Evolutionary conservation across 2,329 filamentous ascomycete genomes (phyloP), one percentile per base, ranked within the genome.

Genomic region (Botryotinia narcissicola): DNA sequence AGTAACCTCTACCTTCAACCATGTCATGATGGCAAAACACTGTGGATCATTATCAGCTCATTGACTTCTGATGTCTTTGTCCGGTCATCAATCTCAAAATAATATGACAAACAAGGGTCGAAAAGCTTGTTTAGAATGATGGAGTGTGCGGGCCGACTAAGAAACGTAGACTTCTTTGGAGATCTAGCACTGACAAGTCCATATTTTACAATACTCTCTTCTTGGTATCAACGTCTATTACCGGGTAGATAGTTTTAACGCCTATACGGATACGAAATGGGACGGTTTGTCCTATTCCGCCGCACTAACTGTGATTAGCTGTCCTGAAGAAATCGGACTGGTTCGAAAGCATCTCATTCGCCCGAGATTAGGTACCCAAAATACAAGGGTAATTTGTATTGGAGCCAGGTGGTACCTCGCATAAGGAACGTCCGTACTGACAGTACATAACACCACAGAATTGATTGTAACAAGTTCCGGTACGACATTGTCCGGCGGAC

Each of bases 371-470:
- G 70, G 71, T 73, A 44, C 42, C 63, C 51, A 73, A 57, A 57
- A 73, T 73, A 73, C 71, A 54, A 73, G 42, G 14, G 10, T 73
- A 32, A 69, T 60, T 68, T 42, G 46, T n/a, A 69, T 57, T 73
- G 35, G 22, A 69, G 42, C 42, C 10, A 61, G 63, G 37, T 69
- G 48, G 35, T 59, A 61, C 66, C n/a, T 69, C 48, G 71, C 57
- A 68, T 73, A 73, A 73, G 71, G 42, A 73, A 69, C 71, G 63
- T 73, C 71, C 71, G 71, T 73, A 73, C 64, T 73, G 44, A 69
- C 62, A 66, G 70, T 72, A 60, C 51, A 72, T 68, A 57, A 46
- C 66, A 73, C 71, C 54, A 57, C 63, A 73, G 54, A 44, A 69
- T 46, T 62, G 63, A 57, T 59, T 69, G 62, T 73, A 73, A 46